Conservation (phyloP, 2,329 filamentous ascomycete species). For the Colletotrichum caudatum region DNA sequence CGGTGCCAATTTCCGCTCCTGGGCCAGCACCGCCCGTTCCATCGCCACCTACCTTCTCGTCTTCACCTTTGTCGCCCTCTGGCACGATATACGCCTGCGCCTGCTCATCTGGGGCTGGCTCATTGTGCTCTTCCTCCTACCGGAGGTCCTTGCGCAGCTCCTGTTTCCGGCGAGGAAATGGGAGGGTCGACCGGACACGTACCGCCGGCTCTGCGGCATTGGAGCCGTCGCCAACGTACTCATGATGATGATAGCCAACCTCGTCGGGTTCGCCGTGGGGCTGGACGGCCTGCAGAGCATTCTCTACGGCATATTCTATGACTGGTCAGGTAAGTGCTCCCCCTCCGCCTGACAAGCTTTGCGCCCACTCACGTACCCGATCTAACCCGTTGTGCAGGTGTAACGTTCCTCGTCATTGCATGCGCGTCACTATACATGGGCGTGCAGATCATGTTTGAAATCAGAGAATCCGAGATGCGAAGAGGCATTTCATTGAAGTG, state of each 20-base stretch:
- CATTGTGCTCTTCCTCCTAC: conserved; percentile 91
- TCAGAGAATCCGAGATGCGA: conserved; percentile 85
- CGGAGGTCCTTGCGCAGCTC: conserved; percentile 79
- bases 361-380: neutral
- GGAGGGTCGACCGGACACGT: conserved; percentile 75
- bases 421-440: conserved; percentile 84
- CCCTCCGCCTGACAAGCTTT: neutral
- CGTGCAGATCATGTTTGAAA: conserved; percentile 96
- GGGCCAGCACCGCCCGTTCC: conserved; percentile 64
- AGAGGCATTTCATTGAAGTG: conserved; percentile 88
- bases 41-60: conserved; percentile 83
- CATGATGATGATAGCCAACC: conserved; percentile 96
- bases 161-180: conserved; percentile 81
- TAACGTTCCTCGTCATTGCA: conserved; percentile 78
- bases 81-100: conserved; percentile 95
- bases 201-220: conserved; percentile 82
- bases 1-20: conserved; percentile 67
- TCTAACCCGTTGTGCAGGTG: conserved; percentile 59
- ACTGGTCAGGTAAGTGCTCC: conserved; percentile 70
- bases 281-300: conserved; percentile 87
- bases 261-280: conserved; percentile 95
- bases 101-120: conserved; percentile 98
- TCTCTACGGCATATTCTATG: conserved; percentile 78
- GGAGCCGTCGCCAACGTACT: conserved; percentile 87
- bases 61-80: conserved; percentile 97